These are phyloP conservation scores for Calocera viscosa DNA, from an alignment of 768 basidiomycete species.

Conservation along the genomic window DNA sequence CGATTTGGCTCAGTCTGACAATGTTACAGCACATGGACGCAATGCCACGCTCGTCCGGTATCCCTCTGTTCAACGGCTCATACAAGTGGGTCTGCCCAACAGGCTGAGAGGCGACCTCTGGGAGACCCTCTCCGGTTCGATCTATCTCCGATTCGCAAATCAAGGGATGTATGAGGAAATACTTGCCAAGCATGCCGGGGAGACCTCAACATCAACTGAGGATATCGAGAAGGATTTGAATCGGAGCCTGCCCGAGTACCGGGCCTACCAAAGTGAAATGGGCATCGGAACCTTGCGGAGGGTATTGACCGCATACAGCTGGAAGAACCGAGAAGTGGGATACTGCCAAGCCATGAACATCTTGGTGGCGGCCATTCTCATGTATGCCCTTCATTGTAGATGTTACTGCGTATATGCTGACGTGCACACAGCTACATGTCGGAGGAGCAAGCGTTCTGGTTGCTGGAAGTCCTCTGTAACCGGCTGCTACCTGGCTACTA, in stretches of 20 bases:
- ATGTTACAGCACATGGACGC: slow-evolving; percentile 64
- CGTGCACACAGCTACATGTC: slow-evolving; percentile 78
- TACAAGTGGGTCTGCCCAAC: slow-evolving; percentile 93
- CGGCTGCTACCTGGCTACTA: slow-evolving; percentile 95
- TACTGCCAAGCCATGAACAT: slow-evolving; percentile 99
- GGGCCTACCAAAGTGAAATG: slow-evolving; percentile 82
- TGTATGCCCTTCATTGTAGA: slow-evolving; percentile 37
- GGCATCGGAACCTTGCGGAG: slow-evolving; percentile 76
- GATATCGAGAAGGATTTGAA: slow-evolving; percentile 99
- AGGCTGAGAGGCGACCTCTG: slow-evolving; percentile 92
- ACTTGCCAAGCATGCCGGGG: slow-evolving; percentile 62
- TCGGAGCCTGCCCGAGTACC: slow-evolving; percentile 89
- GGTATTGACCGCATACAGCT: slow-evolving; percentile 90
- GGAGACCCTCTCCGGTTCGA: slow-evolving; percentile 91
- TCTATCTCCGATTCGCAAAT: slow-evolving; percentile 78
- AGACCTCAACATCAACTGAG: slow-evolving; percentile 78
- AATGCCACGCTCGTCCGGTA: slow-evolving; percentile 92
- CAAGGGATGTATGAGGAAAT: slow-evolving; percentile 71
- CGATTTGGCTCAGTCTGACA: slow-evolving; percentile 11
- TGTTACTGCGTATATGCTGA: slow-evolving; percentile 1
- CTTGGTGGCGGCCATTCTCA: slow-evolving; percentile 84
- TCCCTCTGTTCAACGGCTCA: slow-evolving; percentile 90
- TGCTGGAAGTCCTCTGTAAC: slow-evolving; percentile 87
- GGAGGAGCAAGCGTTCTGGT: slow-evolving; percentile 97
- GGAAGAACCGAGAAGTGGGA: slow-evolving; percentile 86